phyloP scores from a whole-genome alignment of 257 asterid genomes.

The Sherardia arvensis region DNA sequence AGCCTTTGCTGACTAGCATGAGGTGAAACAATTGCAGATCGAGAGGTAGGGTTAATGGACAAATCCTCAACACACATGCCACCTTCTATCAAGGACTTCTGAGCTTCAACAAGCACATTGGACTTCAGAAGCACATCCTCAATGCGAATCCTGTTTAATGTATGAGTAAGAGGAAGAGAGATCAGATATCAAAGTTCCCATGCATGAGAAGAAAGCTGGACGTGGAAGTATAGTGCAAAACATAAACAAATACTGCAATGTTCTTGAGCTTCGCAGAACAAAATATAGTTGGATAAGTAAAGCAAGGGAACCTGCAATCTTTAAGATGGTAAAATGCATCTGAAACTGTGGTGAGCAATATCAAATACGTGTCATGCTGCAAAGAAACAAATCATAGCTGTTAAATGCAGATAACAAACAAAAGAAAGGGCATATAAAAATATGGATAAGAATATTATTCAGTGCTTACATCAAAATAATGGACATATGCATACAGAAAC shows the following conservation, averaged over 20 bases:
- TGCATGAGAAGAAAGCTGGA: background rate
- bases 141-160: constrained; percentile 57
- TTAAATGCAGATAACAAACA: background rate
- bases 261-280: background rate
- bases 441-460: background rate
- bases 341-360: constrained; percentile 79
- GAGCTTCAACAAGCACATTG: constrained; percentile 81
- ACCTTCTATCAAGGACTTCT: constrained; percentile 77
- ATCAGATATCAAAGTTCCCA: background rate
- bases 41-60: constrained; percentile 48
- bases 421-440: background rate
- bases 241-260: background rate
- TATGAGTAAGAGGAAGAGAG: constrained; percentile 3
- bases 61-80: constrained; percentile 83
- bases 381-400: constrained; percentile 3
- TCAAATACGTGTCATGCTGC: constrained; percentile 80
- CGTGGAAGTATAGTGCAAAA: background rate
- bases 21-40: constrained; percentile 41
- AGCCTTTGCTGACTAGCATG: constrained; percentile 52
- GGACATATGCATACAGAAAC: constrained; percentile 93
- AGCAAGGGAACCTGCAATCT: constrained; percentile 67
- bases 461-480: constrained; percentile 85
- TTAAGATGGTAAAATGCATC: constrained; percentile 89
- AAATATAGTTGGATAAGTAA: background rate
- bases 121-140: constrained; percentile 76